phyloP scores from a whole-genome alignment of 2,329 filamentous ascomycete genomes.

The Madurella fahalii region DNA sequence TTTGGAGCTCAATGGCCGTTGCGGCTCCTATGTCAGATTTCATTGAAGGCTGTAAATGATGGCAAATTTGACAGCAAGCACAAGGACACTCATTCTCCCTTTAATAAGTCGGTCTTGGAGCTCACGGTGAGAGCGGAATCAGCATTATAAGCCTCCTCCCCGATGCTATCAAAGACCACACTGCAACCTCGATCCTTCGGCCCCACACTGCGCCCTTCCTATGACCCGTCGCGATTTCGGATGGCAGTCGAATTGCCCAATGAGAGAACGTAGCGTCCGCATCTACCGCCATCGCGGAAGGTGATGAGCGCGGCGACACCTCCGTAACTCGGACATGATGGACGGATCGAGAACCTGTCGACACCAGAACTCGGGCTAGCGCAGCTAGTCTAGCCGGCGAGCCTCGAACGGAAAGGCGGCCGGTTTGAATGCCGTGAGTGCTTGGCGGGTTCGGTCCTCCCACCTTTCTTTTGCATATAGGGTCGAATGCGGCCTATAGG shows the following conservation, averaged over 20 bases:
- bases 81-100: not conserved
- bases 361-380: not conserved
- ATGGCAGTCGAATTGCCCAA: not conserved
- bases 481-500: too few relatives aligned
- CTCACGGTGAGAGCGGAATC: too few relatives aligned
- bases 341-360: too few relatives aligned
- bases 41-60: not conserved
- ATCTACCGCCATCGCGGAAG: not conserved
- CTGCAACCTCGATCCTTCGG: not conserved
- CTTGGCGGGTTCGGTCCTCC: too few relatives aligned
- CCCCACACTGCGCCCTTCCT: slow-evolving; percentile 3
- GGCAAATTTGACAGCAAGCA: not conserved
- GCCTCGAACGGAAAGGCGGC: too few relatives aligned
- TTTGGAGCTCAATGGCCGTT: slow-evolving; percentile 9
- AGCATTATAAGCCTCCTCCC: too few relatives aligned
- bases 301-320: not conserved
- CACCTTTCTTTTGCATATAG: too few relatives aligned
- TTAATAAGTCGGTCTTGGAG: too few relatives aligned
- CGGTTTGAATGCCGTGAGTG: too few relatives aligned
- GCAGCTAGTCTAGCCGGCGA: too few relatives aligned
- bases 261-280: not conserved
- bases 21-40: not conserved
- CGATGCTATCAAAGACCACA: not conserved
- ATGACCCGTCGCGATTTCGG: slow-evolving; percentile 1
- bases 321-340: not conserved